These are phyloP conservation scores for Neofusicoccum cordaticola DNA, from an alignment of 2,329 filamentous ascomycete genomes.

Conservation along the genomic window DNA sequence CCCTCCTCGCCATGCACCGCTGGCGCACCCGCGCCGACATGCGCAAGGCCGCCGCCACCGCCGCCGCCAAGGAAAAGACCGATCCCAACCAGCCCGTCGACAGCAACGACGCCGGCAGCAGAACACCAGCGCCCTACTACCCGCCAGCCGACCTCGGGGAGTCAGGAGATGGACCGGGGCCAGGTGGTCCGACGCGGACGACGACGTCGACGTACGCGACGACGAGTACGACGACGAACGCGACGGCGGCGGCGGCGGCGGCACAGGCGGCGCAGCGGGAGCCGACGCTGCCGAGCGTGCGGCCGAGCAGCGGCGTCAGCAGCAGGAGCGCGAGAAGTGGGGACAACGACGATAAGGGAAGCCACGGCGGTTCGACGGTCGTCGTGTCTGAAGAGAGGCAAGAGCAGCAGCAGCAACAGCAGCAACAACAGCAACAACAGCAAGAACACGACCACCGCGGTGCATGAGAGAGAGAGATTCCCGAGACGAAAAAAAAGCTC, in stretches of 20 bases:
- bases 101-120: neutral
- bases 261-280: no score
- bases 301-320: neutral
- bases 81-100: no score
- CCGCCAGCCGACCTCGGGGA: neutral
- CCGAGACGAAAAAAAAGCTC: no score
- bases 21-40: conserved; percentile 5
- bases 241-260: no score
- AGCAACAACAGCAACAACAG: no score
- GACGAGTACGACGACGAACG: no score
- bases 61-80: neutral
- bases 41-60: neutral
- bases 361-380: neutral
- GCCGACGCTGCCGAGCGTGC: no score
- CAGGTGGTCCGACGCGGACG: neutral
- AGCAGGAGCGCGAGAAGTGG: neutral
- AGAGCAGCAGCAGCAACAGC: no score
- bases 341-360: neutral
- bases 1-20: neutral
- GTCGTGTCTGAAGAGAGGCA: neutral
- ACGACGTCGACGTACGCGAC: no score
- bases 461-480: no score
- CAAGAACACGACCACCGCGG: no score
- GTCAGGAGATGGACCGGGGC: neutral
- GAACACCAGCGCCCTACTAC: neutral